phyloP scores from a whole-genome alignment of 1,284 basidiomycete genomes.

The Anthracocystis walkeri region DNA sequence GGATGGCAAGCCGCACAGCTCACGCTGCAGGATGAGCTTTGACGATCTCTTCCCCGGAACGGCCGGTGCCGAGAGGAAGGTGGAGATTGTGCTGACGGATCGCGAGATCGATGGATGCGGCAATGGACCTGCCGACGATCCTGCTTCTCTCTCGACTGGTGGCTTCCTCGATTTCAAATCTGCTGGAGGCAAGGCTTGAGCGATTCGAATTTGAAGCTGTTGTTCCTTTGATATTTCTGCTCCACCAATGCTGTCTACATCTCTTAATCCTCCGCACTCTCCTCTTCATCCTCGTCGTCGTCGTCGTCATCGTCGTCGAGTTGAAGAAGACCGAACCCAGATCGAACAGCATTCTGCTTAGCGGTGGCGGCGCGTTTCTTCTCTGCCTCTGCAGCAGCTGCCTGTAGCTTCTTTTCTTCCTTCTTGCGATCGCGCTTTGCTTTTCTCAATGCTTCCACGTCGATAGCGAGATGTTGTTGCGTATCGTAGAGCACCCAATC shows the following conservation, averaged over 20 bases:
- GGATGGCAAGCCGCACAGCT: slow-evolving; percentile 42
- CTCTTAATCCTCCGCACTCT: slow-evolving; percentile 23
- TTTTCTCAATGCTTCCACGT: slow-evolving; percentile 48
- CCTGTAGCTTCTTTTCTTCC: slow-evolving; percentile 41
- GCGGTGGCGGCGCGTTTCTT: slow-evolving; percentile 20
- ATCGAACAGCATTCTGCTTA: slow-evolving; percentile 27
- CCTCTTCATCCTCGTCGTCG: slow-evolving; percentile 24
- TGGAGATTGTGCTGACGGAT: slow-evolving; percentile 42
- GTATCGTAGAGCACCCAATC: slow-evolving; percentile 45
- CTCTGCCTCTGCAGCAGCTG: slow-evolving; percentile 17
- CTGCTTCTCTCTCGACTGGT: slow-evolving; percentile 42
- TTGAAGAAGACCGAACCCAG: slow-evolving; percentile 34
- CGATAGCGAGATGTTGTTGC: slow-evolving; percentile 41
- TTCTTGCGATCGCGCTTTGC: slow-evolving; percentile 46
- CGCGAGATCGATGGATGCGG: slow-evolving; percentile 40
- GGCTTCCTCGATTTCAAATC: slow-evolving; percentile 30
- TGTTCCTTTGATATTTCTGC: neutral
- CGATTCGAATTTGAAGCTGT: neutral
- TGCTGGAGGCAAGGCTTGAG: neutral
- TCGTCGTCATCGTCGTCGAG: slow-evolving; percentile 24
- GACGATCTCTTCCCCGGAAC: slow-evolving; percentile 49
- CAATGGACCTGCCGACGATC: slow-evolving; percentile 12
- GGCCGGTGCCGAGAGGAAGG: slow-evolving; percentile 25
- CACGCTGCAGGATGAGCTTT: slow-evolving; percentile 46
- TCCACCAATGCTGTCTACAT: neutral